Evolutionary conservation across 306 rosid genomes (phyloP).

Genomic region (Spatholobus suberectus): DNA sequence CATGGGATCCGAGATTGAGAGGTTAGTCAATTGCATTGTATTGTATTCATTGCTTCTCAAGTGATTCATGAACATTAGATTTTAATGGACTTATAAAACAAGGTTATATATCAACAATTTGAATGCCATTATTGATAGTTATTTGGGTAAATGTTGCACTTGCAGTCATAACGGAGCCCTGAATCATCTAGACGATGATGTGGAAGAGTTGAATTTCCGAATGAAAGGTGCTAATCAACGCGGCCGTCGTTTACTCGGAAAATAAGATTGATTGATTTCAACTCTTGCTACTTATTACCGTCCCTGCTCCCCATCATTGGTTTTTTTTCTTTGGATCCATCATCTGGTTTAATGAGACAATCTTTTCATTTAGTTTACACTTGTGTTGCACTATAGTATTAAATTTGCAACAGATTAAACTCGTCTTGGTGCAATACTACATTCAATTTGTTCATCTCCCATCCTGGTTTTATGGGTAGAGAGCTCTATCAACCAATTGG

Average conservation of each 20-base stretch:
- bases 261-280: conserved; percentile 53
- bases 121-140: not conserved
- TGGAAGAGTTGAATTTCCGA: conserved; percentile 69
- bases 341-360: conserved; percentile 10
- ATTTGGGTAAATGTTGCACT: conserved; percentile 24
- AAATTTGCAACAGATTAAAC: not conserved
- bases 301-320: not conserved
- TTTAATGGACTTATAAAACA: not conserved
- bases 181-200: conserved; percentile 59
- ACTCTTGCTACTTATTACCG: not conserved
- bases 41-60: conserved; percentile 14
- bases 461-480: not conserved
- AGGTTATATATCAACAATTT: conserved; percentile 6
- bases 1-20: conserved; percentile 93
- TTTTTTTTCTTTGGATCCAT: conserved; percentile 7
- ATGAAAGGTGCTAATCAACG: conserved; percentile 75
- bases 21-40: conserved; percentile 54
- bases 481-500: too few species aligned
- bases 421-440: not conserved
- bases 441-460: not conserved
- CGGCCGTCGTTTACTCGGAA: conserved; percentile 79
- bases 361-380: not conserved
- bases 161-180: conserved; percentile 80
- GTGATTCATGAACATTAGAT: not conserved
- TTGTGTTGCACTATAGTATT: not conserved